Evolutionary conservation across 2,329 filamentous ascomycete genomes (phyloP).

Genomic region (Colletotrichum theobromicola): DNA sequence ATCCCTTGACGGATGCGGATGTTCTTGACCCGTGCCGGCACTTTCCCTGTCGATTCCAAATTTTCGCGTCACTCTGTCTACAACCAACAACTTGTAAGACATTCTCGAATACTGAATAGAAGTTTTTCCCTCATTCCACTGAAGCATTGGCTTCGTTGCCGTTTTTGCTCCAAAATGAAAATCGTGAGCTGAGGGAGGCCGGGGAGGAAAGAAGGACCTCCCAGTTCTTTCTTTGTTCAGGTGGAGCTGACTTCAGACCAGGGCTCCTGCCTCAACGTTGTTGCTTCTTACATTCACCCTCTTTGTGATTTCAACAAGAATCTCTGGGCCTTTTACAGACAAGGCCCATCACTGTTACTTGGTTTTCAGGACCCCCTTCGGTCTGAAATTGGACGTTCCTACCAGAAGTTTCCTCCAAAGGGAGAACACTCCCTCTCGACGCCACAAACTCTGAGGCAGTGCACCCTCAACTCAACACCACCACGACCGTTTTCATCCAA

Average conservation of each 20-base stretch:
- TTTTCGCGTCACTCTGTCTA: neutral
- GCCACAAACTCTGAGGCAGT: neutral
- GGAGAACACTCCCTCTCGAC: neutral
- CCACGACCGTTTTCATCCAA: constrained; percentile 3
- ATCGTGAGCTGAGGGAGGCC: neutral
- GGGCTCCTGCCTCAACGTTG: neutral
- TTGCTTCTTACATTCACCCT: neutral
- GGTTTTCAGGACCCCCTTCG: neutral
- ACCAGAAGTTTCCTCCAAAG: neutral
- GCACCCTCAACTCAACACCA: neutral
- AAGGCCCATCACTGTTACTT: neutral
- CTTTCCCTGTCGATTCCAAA: neutral
- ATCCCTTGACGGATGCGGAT: neutral
- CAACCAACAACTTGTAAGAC: neutral
- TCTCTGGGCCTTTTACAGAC: neutral
- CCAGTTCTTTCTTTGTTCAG: neutral
- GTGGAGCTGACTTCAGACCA: neutral
- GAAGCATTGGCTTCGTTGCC: neutral
- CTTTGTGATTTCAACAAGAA: neutral
- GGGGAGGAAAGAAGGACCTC: neutral
- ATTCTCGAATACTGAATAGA: neutral
- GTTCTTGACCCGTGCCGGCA: neutral
- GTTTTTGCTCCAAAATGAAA: neutral
- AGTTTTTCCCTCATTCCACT: neutral
- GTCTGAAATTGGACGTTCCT: neutral